Percentiles rank a stretch among this genome's conserved stretches.
Conservation (phyloP, 768 basidiomycete species). For the Austroboletus eburneus region DNA sequence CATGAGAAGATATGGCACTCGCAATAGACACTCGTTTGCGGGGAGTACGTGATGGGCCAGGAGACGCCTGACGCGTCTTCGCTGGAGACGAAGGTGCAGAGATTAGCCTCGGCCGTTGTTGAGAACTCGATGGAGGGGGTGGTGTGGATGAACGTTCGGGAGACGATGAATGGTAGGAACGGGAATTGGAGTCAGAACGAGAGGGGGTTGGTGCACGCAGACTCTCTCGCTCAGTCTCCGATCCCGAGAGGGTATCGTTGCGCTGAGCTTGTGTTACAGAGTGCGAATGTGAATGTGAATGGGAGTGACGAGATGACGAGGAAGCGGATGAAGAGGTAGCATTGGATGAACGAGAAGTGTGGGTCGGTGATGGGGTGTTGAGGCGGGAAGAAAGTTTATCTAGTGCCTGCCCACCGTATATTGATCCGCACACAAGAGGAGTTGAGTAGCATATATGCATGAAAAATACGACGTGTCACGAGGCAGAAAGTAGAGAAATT, state of each 20-base stretch:
- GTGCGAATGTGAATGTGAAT: conserved; percentile 29
- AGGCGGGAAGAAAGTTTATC: conserved; percentile 65
- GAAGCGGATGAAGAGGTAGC: conserved; percentile 33
- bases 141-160: conserved; percentile 37
- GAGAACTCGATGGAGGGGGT: conserved; percentile 22
- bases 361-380: conserved; percentile 53
- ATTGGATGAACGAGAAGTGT: conserved; percentile 35
- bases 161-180: conserved; percentile 36
- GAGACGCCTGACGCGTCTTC: conserved; percentile 36
- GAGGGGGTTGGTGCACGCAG: conserved; percentile 31
- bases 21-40: conserved; percentile 42
- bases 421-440: background rate
- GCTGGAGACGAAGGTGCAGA: conserved; percentile 48
- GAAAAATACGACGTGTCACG: conserved; percentile 2
- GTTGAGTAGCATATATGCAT: conserved; percentile 20
- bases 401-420: conserved; percentile 43
- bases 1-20: conserved; percentile 27
- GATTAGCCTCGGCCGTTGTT: conserved; percentile 38
- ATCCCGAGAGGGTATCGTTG: conserved; percentile 55
- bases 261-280: conserved; percentile 26
- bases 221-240: conserved; percentile 78
- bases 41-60: conserved; percentile 38
- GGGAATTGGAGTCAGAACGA: conserved; percentile 27
- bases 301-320: conserved; percentile 34
- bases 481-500: conserved; percentile 3